Conservation (phyloP, 768 basidiomycete genomes). For the Lyophyllum decastes region DNA sequence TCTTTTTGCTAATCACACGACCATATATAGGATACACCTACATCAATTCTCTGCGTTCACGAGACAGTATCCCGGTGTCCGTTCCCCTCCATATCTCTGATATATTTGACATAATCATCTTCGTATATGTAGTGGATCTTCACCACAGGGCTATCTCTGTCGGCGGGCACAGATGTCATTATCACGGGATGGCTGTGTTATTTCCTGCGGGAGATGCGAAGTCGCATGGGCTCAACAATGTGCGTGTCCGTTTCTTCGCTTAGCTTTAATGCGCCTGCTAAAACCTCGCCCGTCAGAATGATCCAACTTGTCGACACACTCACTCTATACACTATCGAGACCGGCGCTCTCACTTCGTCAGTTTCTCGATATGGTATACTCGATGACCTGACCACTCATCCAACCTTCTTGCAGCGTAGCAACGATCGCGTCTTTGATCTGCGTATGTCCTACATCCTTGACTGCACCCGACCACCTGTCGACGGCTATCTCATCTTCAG, state of each 20-base stretch:
- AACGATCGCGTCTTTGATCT: conserved; percentile 42
- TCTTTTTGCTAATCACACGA: neutral
- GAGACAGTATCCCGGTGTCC: conserved; percentile 20
- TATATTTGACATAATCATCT: neutral
- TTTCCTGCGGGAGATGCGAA: conserved; percentile 33
- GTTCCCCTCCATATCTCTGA: neutral
- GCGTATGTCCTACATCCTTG: conserved; percentile 28
- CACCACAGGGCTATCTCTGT: conserved; percentile 41
- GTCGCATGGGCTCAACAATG: conserved; percentile 28
- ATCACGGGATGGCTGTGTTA: conserved; percentile 38
- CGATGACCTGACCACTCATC: neutral
- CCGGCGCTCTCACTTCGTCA: conserved; percentile 41
- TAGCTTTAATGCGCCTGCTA: neutral
- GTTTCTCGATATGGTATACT: neutral
- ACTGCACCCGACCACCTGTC: neutral
- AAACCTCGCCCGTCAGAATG: conserved; percentile 26
- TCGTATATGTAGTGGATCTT: conserved; percentile 37
- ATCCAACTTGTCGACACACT: conserved; percentile 38
- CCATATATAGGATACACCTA: conserved; percentile 14
- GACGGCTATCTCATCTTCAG: conserved; percentile 13
- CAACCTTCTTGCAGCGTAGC: conserved; percentile 31
- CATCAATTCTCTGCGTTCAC: conserved; percentile 17
- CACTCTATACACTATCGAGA: conserved; percentile 44
- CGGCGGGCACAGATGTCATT: conserved; percentile 37
- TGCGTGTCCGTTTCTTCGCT: conserved; percentile 4